Evolutionary conservation across 495 filamentous ascomycete genomes (phyloP).

Genomic region (Oidiodendron maius): DNA sequence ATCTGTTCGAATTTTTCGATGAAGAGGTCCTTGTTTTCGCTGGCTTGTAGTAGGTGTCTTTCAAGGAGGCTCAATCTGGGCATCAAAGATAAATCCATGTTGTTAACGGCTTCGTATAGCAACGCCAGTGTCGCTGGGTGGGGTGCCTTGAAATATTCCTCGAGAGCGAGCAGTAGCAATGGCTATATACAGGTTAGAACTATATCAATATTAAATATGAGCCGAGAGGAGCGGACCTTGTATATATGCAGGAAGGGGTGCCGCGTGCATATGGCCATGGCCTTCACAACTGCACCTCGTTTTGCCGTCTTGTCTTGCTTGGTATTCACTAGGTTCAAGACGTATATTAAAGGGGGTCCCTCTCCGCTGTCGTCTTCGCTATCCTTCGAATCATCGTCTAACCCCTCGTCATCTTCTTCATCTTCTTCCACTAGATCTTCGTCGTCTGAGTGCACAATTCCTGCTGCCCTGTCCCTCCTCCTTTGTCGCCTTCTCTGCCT

Average conservation of each 20-base stretch:
- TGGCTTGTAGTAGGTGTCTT: slow-evolving; percentile 78
- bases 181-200: slow-evolving; percentile 47
- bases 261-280: slow-evolving; percentile 98
- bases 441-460: slow-evolving; percentile 44
- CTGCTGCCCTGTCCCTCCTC: slow-evolving; percentile 43
- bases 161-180: slow-evolving; percentile 85
- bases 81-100: slow-evolving; percentile 95
- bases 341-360: slow-evolving; percentile 93
- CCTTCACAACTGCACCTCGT: slow-evolving; percentile 91
- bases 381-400: slow-evolving; percentile 50
- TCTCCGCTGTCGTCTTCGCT: slow-evolving; percentile 61
- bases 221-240: slow-evolving; percentile 54
- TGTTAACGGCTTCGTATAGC: slow-evolving; percentile 88
- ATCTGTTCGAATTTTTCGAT: slow-evolving; percentile 96
- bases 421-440: slow-evolving; percentile 37
- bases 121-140: slow-evolving; percentile 82
- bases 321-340: slow-evolving; percentile 95
- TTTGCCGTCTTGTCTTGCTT: slow-evolving; percentile 91
- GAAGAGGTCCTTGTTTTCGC: slow-evolving; percentile 92
- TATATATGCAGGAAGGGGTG: slow-evolving; percentile 99
- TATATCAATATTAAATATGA: background rate
- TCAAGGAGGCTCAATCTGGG: slow-evolving; percentile 80
- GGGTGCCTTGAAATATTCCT: slow-evolving; percentile 95
- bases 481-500: slow-evolving; percentile 36
- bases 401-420: slow-evolving; percentile 34